Conservation (phyloP, 257 asterid genomes). For the Orobanche coerulescens region DNA sequence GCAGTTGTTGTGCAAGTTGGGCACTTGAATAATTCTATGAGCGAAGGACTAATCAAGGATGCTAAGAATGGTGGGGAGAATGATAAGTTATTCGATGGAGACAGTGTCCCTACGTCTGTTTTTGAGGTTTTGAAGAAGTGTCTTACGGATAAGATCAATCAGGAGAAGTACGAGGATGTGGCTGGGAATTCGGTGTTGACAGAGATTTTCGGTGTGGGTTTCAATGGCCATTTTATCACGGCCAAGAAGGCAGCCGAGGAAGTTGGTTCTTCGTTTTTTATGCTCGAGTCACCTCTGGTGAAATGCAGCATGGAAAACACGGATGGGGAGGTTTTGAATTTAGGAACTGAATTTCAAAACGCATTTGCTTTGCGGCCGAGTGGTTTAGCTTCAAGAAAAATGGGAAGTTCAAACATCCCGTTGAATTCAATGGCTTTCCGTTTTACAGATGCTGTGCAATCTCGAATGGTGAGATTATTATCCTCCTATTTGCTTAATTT, state of each 20-base stretch:
- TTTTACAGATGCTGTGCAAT: conserved; percentile 39
- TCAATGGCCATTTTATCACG: conserved; percentile 53
- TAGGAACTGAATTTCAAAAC: conserved; percentile 26
- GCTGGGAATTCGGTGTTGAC: conserved; percentile 74
- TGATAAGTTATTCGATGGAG: conserved; percentile 24
- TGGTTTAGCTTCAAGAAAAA: conserved; percentile 34
- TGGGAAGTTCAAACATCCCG: conserved; percentile 27
- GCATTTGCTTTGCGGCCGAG: conserved; percentile 35
- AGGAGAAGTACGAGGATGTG: conserved; percentile 69
- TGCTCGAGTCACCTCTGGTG: conserved; percentile 71
- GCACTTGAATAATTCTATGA: conserved; percentile 21
- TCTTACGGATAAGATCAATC: conserved; percentile 50
- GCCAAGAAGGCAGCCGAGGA: conserved; percentile 85
- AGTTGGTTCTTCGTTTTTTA: conserved; percentile 68
- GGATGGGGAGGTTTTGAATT: conserved; percentile 22
- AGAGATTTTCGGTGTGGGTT: conserved; percentile 82
- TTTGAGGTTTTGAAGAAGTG: conserved; percentile 73
- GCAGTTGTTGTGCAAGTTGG: conserved; percentile 88
- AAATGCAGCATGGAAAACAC: conserved; percentile 24
- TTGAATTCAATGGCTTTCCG: conserved; percentile 27
- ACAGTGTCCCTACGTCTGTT: conserved; percentile 65
- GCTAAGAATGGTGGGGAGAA: not conserved
- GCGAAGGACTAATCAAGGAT: conserved; percentile 18
- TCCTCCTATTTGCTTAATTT: conserved; percentile 36
- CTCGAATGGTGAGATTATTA: conserved; percentile 52